Base-by-base conservation (phyloP, 2,329 filamentous ascomycete genomes). In the Lecanicillium sp. region DNA sequence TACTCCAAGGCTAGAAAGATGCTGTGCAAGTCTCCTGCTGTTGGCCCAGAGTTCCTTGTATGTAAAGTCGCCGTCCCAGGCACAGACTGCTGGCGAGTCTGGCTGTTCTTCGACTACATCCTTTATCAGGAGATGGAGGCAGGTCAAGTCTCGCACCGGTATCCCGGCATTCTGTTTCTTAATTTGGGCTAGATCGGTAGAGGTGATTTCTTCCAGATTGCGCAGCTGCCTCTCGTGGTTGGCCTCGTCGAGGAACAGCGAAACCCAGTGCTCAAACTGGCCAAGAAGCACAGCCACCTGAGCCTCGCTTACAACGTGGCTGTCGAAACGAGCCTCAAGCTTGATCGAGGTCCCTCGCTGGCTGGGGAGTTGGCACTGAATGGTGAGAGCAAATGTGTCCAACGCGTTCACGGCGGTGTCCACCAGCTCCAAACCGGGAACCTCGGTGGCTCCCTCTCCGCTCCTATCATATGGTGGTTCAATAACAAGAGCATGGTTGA, bases 11-110 rank as follows among this genome's bases (percentile, higher is more conserved):
- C 23, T 14, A 26, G 24, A 37, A 15, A 51, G 37, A 38, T 51
- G 33, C 14, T 24, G 20, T 23, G 43, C 49, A 27, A 51, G 44
- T 17, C 23, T 41, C 21, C 36, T 51, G 1, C 36, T 10, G 37
- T 42, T 29, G 21, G n/a, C 29, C 30, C 33, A 23, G 19, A 51
- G 36, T 15, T 47, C 37, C 14, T 30, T 19, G 26, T 51, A 51
- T 12, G 43, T 47, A 23, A 51, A 27, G 30, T 37, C 37, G 23
- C 43, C 49, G 37, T 51, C 49, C 49, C 49, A 51, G 19, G 49
- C 43, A 29, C 38, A 42, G 29, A 51, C 32, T 5, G 49, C 49
- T 26, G 43, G 32, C 21, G 43, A 27, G 26, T 24, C 27, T 27
- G 49, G 49, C 20, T 48, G 43, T 19, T 39, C 26, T 12, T 20